Base-by-base conservation (phyloP, 1,139 yeast genomes). In the Yarrowia galli region DNA sequence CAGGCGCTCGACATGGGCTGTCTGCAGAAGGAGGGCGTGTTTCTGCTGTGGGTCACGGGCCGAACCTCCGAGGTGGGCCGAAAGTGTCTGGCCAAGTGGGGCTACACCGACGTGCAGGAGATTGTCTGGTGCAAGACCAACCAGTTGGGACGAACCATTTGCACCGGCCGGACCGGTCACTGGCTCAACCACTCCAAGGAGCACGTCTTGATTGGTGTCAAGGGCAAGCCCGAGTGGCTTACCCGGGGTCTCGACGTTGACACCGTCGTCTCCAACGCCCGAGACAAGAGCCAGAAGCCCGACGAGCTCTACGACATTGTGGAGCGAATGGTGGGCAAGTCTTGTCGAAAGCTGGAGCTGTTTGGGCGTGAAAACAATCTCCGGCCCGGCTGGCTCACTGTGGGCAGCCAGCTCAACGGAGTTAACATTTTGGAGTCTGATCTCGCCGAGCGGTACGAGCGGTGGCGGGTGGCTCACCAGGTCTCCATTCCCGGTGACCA, bases 141-240 rank as follows among this genome's bases (percentile, higher is more conserved):
- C 76, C 98, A 93, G 75, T 79, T 93, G 70, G 87, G 89, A 40
- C 80, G 97, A 71, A 93, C 97, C 0, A 92, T 93, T 66, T 95
- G 96, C 69, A 93, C 98, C 0, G 98, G 98, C 0, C 81, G 98
- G 71, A 93, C 98, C 0, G 98, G 98, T 0, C 98, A 93, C 76
- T 93, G 98, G 98, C 81, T 93, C 65, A 93, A 93, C 75, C 98
- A 93, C 77, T 91, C 97, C 0, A 93, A 93, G 73, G 98, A 93
- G 77, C 98, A 93, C 76, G 81, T 92, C 60, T 79, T 93, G 15
- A 91, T 93, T 35, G 98, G 97, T 0, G 75, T 89, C 38, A 92
- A 92, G 74, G 98, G 98, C 0, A 76, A 84, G 58, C 95, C 96
- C 0, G 73, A 76, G n/a, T 91, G 97, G 97, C 75, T 91, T 32